Evolutionary conservation across 805 yeast species (phyloP), one percentile per base, ranked within the genome.

Genomic region (Monosporozyma yasuniensis): DNA sequence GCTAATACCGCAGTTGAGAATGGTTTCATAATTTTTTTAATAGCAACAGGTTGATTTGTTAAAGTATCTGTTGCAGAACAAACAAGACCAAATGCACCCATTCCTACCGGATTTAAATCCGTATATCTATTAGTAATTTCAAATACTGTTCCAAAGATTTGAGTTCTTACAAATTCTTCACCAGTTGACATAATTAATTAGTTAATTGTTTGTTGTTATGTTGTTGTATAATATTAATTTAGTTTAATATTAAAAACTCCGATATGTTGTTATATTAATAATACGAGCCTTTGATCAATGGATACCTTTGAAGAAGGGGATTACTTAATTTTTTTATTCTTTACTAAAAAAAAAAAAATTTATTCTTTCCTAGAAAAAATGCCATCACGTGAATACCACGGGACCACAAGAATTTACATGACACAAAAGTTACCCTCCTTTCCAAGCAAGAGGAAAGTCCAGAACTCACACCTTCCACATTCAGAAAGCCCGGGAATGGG

Each of bases 1-100:
- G 98, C 96, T 58, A 93, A 75, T 28, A 93, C 96, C 6, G 96
- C 83, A 0, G 98, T 91, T 54, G 88, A 80, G 66, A 93, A 93
- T 0, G 99, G 99, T 66, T 89, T 91, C 96, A 91, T 87, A 59
- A 93, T 91, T 72, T 93, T 93, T 68, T 93, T 93, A 53, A 93
- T 93, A 45, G 99, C 99, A 35, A 93, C 99, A 57, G 84, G 87
- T 67, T 90, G 96, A 49, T 80, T 82, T 0, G 96, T 89, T 53
- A 90, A 77, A 58, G 83, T 87, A 69, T 93, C 99, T 50, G 83
- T 80, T 1, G 99, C 99, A 8, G 96, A 88, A 65, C 99, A 93
- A 38, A 93, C 99, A 18, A 93, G 76, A 4, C 99, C 99, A 66
- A 93, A 93, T 7, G 99, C 99, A 23, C 99, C 99, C 99, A 93